Evolutionary conservation across 108 stramenopile genomes (phyloP), one percentile per base, ranked within the genome.

Genomic region (Skeletonema grethae): DNA sequence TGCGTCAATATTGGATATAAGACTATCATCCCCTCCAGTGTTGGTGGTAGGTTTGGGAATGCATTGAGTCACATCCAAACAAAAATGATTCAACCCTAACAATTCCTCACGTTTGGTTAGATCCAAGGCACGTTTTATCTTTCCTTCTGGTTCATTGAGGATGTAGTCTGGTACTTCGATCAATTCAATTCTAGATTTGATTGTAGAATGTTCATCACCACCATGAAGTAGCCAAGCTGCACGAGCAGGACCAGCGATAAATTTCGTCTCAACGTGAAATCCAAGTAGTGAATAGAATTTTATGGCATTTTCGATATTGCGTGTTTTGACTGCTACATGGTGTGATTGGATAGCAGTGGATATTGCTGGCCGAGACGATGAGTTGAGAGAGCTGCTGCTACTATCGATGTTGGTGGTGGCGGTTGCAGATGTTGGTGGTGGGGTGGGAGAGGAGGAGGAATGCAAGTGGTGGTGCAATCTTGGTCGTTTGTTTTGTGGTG

Each of bases 241-340:
- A 16, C 84, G 77, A 9, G 91, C 90, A 7, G 90, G 88, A 45
- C 94, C 94, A 13, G 87, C 85, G 22, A 85, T 69, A 60, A 95
- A 95, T 70, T 90, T 87, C 13, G 82, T 57, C 39, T 84, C 80
- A 0, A 86, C 76, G 55, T 82, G 76, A 80, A 88, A 92, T 29
- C 88, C 94, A 7, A 95, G 71, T 41, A 95, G 79, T 9, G 86
- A 82, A 57, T 95, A 95, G 67, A 95, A 93, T 59, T 91, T 60
- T 18, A 95, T 87, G 39, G 94, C 90, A 9, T 76, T 72, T 55
- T 89, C 88, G 45, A 95, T 92, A 79, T 93, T 88, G 20, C 94
- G 75, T 12, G 91, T 93, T 72, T 87, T 85, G 9, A 95, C 64
- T 28, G 91, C 91, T 32, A 68, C 65, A 65, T 95, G 94, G 59